phyloP scores from a whole-genome alignment of 164 flowering plant genomes.

The Nelumbo lutea region DNA sequence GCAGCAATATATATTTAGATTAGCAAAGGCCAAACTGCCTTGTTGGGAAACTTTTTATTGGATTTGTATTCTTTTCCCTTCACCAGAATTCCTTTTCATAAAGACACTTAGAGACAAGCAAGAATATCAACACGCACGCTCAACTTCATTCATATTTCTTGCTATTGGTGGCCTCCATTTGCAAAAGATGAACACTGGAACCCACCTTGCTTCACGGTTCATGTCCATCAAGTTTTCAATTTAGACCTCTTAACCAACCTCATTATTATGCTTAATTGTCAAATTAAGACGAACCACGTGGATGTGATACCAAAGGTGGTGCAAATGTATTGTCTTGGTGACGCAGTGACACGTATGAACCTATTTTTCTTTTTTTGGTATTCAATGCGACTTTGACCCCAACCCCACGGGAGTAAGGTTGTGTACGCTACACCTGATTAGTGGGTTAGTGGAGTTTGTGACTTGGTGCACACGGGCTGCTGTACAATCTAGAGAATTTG shows the following conservation, averaged over 20 bases:
- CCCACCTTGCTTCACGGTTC: constrained; percentile 10
- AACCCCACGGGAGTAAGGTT: no score
- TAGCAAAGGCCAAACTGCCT: no score
- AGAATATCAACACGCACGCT: constrained; percentile 21
- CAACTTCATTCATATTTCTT: constrained; percentile 5
- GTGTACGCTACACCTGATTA: no score
- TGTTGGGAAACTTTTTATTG: no score
- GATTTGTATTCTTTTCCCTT: background rate
- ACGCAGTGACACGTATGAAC: constrained; percentile 4
- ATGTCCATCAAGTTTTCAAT: constrained; percentile 6
- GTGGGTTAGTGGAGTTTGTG: no score
- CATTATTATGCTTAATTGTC: constrained; percentile 24
- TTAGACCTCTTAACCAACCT: constrained; percentile 30
- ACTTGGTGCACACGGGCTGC: no score
- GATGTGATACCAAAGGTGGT: constrained; percentile 9
- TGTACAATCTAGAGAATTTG: no score
- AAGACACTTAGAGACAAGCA: constrained; percentile 8
- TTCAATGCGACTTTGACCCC: no score
- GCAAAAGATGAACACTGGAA: constrained; percentile 22
- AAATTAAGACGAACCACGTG: constrained; percentile 23
- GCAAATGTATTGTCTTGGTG: constrained; percentile 7
- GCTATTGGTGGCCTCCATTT: constrained; percentile 4
- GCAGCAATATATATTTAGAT: background rate
- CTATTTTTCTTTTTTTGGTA: no score
- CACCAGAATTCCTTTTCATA: background rate